Evolutionary conservation across 139 green algal species (phyloP), one percentile per base, ranked within the genome.

Genomic region (Zygnema circumcarinatum): DNA sequence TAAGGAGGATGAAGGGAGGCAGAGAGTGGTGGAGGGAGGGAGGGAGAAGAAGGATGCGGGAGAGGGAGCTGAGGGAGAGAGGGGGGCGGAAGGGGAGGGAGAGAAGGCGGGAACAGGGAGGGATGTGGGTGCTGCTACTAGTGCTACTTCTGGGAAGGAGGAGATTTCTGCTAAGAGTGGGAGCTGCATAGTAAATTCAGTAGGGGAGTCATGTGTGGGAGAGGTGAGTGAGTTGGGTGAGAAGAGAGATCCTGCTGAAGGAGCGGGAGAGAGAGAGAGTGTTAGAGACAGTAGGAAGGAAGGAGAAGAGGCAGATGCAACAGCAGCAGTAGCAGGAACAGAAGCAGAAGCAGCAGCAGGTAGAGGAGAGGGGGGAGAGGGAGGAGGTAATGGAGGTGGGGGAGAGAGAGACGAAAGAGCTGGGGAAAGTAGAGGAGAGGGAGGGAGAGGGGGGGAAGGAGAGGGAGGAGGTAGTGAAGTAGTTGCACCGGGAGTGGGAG

Each of bases 321-420:
- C 16, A 84, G 41, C 38, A 75, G 0, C 38, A 84, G 21, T 21
- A 84, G 76, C 21, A 76, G 38, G 32, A 84, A 62, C 20, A 86
- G n/a, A 0, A 35, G 40, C 29, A 73, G 79, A 38, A 76, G 29
- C 79, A 33, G 42, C 31, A 35, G 79, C 42, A 39, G 16, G 16
- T 78, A 11, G 69, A 78, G 11, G 16, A 38, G 69, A 11, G 16
- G 16, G 11, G 69, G 69, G 11, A 39, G 69, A 39, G 69, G 16
- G 7, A 41, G 69, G 11, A 41, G 69, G 35, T 52, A 3, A 20
- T 22, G 69, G 11, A 78, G 69, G 11, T 22, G 16, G 35, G 16
- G 16, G 11, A 41, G 69, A 39, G 36, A 41, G 69, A 39, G 69
- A 39, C 3, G 69, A 33, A 72, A 29, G 54, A 25, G 29, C 54